These are phyloP conservation scores for Volvox reticuliferus DNA, from an alignment of 139 green algal genomes.

Conservation along the genomic window DNA sequence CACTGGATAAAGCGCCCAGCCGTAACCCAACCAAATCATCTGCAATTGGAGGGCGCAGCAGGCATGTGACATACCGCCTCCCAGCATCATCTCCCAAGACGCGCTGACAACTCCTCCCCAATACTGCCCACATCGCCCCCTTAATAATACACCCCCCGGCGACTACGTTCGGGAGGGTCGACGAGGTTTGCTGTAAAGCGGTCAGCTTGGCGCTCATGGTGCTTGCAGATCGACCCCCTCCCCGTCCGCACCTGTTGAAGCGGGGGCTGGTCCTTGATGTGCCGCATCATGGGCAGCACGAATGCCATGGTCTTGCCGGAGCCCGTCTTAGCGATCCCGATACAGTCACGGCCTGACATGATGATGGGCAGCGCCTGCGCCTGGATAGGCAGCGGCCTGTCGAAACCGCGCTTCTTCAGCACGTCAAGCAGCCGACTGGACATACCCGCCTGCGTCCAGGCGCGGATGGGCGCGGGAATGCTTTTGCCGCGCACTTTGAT, in stretches of 20 bases:
- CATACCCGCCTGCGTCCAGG: conserved; percentile 92
- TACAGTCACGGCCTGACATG: conserved; percentile 97
- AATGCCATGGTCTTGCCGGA: conserved; percentile 98
- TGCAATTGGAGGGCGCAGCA: no score
- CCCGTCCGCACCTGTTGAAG: conserved; percentile 57
- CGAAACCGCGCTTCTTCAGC: conserved; percentile 82
- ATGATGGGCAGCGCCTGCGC: conserved; percentile 96
- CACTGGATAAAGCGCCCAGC: no score
- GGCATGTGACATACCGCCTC: no score
- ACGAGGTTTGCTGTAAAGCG: no score
- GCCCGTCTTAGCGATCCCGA: conserved; percentile 98
- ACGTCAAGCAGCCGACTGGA: conserved; percentile 81
- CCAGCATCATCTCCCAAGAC: no score
- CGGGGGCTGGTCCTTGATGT: conserved; percentile 95
- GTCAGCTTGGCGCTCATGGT: no score
- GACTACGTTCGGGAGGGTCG: no score
- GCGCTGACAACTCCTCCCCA: no score
- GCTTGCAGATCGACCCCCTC: no score
- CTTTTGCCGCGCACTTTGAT: conserved; percentile 93
- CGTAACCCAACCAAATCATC: no score
- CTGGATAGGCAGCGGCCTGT: conserved; percentile 94
- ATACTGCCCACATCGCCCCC: no score
- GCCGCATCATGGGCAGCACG: conserved; percentile 95
- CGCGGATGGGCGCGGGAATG: conserved; percentile 87
- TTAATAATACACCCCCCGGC: no score